Evolutionary conservation across 495 filamentous ascomycete genomes (phyloP).

Genomic region (Aspergillus hancockii): DNA sequence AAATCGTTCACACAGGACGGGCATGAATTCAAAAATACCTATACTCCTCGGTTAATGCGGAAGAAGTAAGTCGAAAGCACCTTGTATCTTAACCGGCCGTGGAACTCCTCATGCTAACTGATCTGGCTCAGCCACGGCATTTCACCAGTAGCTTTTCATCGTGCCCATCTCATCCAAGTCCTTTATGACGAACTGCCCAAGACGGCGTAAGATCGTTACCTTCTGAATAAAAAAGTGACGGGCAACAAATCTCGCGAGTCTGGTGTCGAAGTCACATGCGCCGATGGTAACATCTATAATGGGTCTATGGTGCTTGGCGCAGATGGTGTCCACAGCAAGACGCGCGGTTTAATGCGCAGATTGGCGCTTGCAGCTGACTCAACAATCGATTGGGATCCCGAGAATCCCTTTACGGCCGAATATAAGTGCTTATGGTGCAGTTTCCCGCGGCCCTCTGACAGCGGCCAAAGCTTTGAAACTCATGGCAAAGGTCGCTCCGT

Average conservation of each 20-base stretch:
- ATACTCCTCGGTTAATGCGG: slow-evolving; percentile 17
- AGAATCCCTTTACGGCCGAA: slow-evolving; percentile 25
- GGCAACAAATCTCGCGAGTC: slow-evolving; percentile 8
- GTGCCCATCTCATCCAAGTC: slow-evolving; percentile 23
- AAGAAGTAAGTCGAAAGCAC: slow-evolving; percentile 14
- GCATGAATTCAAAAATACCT: slow-evolving; percentile 6
- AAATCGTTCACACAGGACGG: not conserved
- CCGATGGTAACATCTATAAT: slow-evolving; percentile 34
- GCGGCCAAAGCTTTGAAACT: slow-evolving; percentile 19
- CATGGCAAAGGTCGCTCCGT: slow-evolving; percentile 19
- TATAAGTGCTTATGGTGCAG: slow-evolving; percentile 24
- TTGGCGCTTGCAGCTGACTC: slow-evolving; percentile 26
- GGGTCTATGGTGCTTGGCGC: slow-evolving; percentile 49
- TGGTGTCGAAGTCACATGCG: slow-evolving; percentile 17
- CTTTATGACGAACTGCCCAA: slow-evolving; percentile 25
- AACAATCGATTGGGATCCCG: slow-evolving; percentile 16
- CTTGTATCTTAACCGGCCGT: not conserved
- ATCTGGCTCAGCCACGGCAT: slow-evolving; percentile 13
- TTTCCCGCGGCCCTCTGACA: slow-evolving; percentile 26
- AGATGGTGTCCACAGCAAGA: slow-evolving; percentile 52
- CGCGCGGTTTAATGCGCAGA: slow-evolving; percentile 41
- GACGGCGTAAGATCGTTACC: slow-evolving; percentile 16
- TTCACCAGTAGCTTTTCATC: slow-evolving; percentile 24
- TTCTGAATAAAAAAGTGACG: slow-evolving; percentile 18
- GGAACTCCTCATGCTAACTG: too few relatives aligned